Conservation (phyloP, 768 basidiomycete species). For the Leccinum fibrillosum region DNA sequence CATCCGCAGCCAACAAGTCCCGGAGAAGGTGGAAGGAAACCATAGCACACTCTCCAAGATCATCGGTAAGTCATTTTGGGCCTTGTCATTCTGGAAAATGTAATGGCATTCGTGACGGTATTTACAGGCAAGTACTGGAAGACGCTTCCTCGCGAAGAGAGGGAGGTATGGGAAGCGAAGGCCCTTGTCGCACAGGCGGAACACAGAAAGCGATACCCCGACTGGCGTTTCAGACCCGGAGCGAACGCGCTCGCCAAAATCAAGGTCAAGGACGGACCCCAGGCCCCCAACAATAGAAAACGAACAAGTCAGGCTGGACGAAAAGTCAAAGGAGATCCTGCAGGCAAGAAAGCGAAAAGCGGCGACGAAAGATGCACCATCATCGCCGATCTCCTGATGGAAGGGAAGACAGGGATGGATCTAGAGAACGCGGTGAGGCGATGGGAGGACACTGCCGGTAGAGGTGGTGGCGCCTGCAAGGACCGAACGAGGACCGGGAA, state of each 20-base stretch:
- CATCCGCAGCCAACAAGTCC: slow-evolving; percentile 69
- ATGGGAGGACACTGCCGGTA: slow-evolving; percentile 32
- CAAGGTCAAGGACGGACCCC: slow-evolving; percentile 41
- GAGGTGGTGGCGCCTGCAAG: slow-evolving; percentile 1
- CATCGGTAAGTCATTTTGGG: slow-evolving; percentile 46
- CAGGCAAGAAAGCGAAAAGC: slow-evolving; percentile 27
- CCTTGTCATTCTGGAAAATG: not conserved
- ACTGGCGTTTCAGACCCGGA: slow-evolving; percentile 81
- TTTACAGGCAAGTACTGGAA: slow-evolving; percentile 69
- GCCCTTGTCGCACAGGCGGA: slow-evolving; percentile 69
- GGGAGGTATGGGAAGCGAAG: slow-evolving; percentile 74
- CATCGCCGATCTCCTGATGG: slow-evolving; percentile 62
- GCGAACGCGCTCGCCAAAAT: slow-evolving; percentile 40
- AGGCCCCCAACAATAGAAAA: slow-evolving; percentile 26
- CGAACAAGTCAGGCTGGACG: slow-evolving; percentile 27
- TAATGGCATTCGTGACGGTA: not conserved
- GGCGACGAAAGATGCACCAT: slow-evolving; percentile 59
- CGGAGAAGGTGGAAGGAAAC: slow-evolving; percentile 76
- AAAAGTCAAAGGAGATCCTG: slow-evolving; percentile 30
- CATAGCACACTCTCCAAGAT: slow-evolving; percentile 80
- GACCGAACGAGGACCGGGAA: slow-evolving; percentile 2
- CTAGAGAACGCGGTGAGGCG: slow-evolving; percentile 59
- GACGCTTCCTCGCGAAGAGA: slow-evolving; percentile 61
- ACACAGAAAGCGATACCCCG: slow-evolving; percentile 71
- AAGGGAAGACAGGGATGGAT: slow-evolving; percentile 63